Conservation (phyloP, 768 basidiomycete species). For the Leccinum imitatum region DNA sequence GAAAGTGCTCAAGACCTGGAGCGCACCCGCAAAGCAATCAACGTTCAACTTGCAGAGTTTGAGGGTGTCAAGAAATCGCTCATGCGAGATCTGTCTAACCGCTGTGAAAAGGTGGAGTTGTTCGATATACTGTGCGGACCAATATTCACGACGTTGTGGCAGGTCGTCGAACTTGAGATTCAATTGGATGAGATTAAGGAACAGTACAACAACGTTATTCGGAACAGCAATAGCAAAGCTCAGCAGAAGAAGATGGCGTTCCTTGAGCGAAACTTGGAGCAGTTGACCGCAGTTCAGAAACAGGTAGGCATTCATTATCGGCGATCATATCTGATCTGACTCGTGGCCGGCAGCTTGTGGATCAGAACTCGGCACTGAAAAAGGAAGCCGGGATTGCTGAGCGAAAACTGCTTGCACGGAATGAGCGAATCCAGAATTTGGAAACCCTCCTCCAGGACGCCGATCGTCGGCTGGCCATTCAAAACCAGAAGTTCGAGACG, state of each 20-base stretch:
- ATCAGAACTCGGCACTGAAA: slow-evolving; percentile 96
- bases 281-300: slow-evolving; percentile 94
- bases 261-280: slow-evolving; percentile 94
- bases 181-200: slow-evolving; percentile 98
- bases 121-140: slow-evolving; percentile 11
- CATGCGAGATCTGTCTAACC: slow-evolving; percentile 98
- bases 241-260: slow-evolving; percentile 99
- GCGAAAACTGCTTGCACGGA: slow-evolving; percentile 91
- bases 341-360: slow-evolving; percentile 71
- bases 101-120: slow-evolving; percentile 88
- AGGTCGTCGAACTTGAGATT: slow-evolving; percentile 99
- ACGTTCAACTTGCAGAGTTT: slow-evolving; percentile 97
- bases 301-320: slow-evolving; percentile 55
- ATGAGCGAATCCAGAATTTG: slow-evolving; percentile 96
- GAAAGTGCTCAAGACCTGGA: slow-evolving; percentile 98
- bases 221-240: slow-evolving; percentile 96
- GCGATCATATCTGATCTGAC: slow-evolving; percentile 5
- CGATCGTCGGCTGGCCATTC: slow-evolving; percentile 85
- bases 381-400: slow-evolving; percentile 97
- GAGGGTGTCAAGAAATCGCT: slow-evolving; percentile 98
- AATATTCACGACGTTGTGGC: slow-evolving; percentile 16
- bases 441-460: slow-evolving; percentile 92
- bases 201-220: slow-evolving; percentile 98
- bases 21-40: slow-evolving; percentile 93
- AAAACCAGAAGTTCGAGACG: slow-evolving; percentile 94